These are phyloP conservation scores for Carex cristatella DNA, from an alignment of 176 grass and related monocot species.

Conservation along the genomic window DNA sequence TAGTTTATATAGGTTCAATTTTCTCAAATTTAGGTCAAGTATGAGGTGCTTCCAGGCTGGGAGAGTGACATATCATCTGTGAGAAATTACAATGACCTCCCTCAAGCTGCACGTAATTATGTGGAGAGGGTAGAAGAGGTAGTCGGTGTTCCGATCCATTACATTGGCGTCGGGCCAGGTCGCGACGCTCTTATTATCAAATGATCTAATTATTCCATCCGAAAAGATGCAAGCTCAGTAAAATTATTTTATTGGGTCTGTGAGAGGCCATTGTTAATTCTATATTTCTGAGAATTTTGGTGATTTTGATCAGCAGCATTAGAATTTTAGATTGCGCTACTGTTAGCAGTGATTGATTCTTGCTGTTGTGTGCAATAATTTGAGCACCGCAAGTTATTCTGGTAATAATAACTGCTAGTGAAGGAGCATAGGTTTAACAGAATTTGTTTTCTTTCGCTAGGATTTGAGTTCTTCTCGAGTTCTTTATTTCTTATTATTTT, in stretches of 20 bases:
- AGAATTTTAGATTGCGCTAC: background rate
- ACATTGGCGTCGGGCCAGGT: slow-evolving; percentile 86
- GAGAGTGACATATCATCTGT: slow-evolving; percentile 66
- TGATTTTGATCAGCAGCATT: background rate
- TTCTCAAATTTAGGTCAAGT: slow-evolving; percentile 63
- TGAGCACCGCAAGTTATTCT: background rate
- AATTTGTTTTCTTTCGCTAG: background rate
- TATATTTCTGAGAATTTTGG: background rate
- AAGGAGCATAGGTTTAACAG: background rate
- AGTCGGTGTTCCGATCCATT: slow-evolving; percentile 76
- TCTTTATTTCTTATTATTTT: background rate
- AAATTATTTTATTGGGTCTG: background rate
- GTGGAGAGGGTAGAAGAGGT: slow-evolving; percentile 88
- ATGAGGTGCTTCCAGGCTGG: slow-evolving; percentile 81
- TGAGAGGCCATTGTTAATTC: background rate
- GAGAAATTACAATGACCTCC: slow-evolving; percentile 61
- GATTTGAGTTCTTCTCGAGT: background rate
- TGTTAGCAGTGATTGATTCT: background rate
- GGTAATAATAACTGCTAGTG: background rate
- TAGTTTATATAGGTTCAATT: background rate
- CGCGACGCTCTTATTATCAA: slow-evolving; percentile 92
- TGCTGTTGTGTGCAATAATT: background rate
- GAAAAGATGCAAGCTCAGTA: background rate
- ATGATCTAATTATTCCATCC: slow-evolving; percentile 15
- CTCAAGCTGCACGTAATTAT: slow-evolving; percentile 54